A percentile compares a stretch with the other conserved stretches of the same genome.
Evolutionary conservation across 73 alveolate genomes (phyloP).

Genomic region (Paramecium sexaurelia): DNA sequence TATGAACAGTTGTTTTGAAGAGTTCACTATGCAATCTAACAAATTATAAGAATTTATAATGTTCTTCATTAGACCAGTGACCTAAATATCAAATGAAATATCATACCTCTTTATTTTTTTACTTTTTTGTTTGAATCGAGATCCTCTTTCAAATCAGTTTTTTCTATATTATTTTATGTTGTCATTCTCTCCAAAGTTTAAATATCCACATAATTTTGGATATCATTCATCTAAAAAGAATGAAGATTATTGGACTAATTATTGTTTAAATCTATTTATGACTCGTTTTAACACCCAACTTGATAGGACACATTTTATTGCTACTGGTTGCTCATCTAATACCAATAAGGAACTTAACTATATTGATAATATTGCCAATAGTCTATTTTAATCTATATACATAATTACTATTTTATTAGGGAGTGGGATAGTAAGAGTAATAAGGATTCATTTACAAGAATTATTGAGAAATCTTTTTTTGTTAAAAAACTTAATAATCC

Average conservation of each 20-base stretch:
- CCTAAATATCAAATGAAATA: background rate
- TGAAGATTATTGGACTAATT: background rate
- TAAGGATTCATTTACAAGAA: background rate
- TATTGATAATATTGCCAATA: background rate
- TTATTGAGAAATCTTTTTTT: background rate
- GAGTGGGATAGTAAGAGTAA: background rate
- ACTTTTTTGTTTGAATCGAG: background rate
- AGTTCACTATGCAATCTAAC: conserved; percentile 17
- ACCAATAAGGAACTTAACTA: background rate
- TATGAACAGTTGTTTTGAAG: background rate
- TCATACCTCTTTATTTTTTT: background rate
- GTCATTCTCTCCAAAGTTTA: background rate
- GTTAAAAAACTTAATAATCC: background rate
- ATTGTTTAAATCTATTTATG: background rate
- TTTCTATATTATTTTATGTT: background rate
- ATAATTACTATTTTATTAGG: background rate
- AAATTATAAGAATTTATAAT: background rate
- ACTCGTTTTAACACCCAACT: background rate
- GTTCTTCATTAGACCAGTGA: conserved; percentile 50
- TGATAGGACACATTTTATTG: background rate
- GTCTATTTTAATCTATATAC: background rate
- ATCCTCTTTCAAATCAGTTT: background rate
- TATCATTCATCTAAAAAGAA: background rate
- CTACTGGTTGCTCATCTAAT: background rate
- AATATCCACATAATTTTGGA: background rate